Conservation (phyloP, 768 basidiomycete genomes). For the Auriscalpium vulgare region DNA sequence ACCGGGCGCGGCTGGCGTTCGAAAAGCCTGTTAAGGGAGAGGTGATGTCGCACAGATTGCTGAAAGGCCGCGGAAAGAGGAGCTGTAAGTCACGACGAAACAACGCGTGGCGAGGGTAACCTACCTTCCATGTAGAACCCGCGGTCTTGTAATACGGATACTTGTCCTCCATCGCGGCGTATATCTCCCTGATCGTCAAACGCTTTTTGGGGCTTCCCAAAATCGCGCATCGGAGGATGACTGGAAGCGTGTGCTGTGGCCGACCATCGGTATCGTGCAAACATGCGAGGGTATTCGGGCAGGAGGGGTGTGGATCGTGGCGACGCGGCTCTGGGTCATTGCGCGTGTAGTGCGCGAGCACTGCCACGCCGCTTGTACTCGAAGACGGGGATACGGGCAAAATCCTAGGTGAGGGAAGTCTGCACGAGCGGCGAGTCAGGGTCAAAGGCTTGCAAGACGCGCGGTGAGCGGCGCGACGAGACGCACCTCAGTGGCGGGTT, state of each 20-base stretch:
- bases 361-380: slow-evolving; percentile 4
- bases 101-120: slow-evolving; percentile 7
- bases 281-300: slow-evolving; percentile 71
- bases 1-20: slow-evolving; percentile 77
- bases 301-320: slow-evolving; percentile 64
- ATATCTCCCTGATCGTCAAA: slow-evolving; percentile 78
- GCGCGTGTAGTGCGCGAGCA: background rate
- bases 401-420: slow-evolving; percentile 3
- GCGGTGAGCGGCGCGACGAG: background rate
- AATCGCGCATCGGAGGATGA: slow-evolving; percentile 80
- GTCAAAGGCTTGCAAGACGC: background rate
- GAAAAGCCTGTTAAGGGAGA: slow-evolving; percentile 75
- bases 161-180: slow-evolving; percentile 80
- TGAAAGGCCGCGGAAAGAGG: slow-evolving; percentile 20
- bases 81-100: background rate
- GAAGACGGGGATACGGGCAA: slow-evolving; percentile 6
- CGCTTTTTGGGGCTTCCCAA: slow-evolving; percentile 68
- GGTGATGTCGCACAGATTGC: slow-evolving; percentile 86
- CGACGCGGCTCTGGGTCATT: slow-evolving; percentile 20
- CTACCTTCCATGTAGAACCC: slow-evolving; percentile 80
- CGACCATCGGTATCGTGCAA: slow-evolving; percentile 71
- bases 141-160: slow-evolving; percentile 76
- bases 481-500: slow-evolving; percentile 3
- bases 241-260: slow-evolving; percentile 78
- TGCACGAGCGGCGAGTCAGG: background rate